phyloP scores from a whole-genome alignment of 2,329 filamentous ascomycete genomes.

The Botrytis hyacinthi region DNA sequence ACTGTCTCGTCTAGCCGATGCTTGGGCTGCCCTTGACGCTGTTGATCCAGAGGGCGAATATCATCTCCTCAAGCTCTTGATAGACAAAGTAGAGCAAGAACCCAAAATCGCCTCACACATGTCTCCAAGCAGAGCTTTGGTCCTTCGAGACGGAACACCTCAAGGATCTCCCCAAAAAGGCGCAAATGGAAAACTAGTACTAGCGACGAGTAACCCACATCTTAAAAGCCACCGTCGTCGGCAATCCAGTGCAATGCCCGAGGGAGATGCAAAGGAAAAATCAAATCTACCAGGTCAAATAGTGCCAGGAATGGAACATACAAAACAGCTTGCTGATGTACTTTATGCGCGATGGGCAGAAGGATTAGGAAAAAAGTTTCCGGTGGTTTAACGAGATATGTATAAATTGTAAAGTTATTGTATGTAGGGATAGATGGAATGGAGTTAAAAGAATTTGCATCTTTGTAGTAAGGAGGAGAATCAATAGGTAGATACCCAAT shows the following conservation, averaged over 20 bases:
- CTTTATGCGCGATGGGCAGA: slow-evolving; percentile 90
- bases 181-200: slow-evolving; percentile 58
- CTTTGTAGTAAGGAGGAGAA: slow-evolving; percentile 1
- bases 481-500: slow-evolving; percentile 17
- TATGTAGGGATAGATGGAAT: slow-evolving; percentile 5
- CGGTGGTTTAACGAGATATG: slow-evolving; percentile 36
- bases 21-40: slow-evolving; percentile 79
- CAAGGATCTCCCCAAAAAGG: slow-evolving; percentile 45
- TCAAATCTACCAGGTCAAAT: slow-evolving; percentile 55
- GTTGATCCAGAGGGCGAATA: slow-evolving; percentile 89
- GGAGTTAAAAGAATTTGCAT: background rate
- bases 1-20: slow-evolving; percentile 77
- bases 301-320: slow-evolving; percentile 83
- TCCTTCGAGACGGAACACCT: slow-evolving; percentile 55
- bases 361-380: slow-evolving; percentile 72
- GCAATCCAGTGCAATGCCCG: slow-evolving; percentile 45
- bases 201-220: slow-evolving; percentile 82
- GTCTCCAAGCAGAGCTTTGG: slow-evolving; percentile 42
- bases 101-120: slow-evolving; percentile 54
- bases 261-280: slow-evolving; percentile 47
- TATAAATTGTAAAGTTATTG: slow-evolving; percentile 16
- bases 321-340: slow-evolving; percentile 82
- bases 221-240: slow-evolving; percentile 72
- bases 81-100: slow-evolving; percentile 71
- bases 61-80: slow-evolving; percentile 74